Conservation (phyloP, 441 rosid species). For the Brassica balearica region DNA sequence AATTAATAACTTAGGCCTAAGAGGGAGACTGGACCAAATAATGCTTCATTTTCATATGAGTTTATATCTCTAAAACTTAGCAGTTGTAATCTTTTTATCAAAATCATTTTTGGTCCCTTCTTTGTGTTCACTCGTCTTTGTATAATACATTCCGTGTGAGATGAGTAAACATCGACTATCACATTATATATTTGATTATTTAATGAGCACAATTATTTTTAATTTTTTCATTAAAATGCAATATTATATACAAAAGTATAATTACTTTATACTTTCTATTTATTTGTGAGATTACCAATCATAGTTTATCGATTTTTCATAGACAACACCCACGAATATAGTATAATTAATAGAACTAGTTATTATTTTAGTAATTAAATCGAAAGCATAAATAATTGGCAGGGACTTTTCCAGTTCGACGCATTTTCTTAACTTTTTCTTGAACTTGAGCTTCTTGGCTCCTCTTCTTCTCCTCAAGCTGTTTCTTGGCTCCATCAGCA, state of each 20-base stretch:
- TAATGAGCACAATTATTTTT: not conserved
- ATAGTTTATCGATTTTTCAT: no score
- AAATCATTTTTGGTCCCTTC: conserved; percentile 34
- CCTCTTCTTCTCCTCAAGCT: conserved; percentile 65
- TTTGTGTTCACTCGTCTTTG: conserved; percentile 29
- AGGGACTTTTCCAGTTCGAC: conserved; percentile 49
- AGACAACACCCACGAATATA: not conserved
- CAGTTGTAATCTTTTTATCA: conserved; percentile 15
- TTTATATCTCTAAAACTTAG: conserved; percentile 5
- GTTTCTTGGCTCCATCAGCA: conserved; percentile 66
- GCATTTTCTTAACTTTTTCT: conserved; percentile 51
- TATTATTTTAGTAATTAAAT: conserved; percentile 13
- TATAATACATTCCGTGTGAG: conserved; percentile 1
- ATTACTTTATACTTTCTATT: no score
- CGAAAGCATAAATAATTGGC: conserved; percentile 64
- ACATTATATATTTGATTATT: conserved; percentile 14
- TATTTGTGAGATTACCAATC: no score
- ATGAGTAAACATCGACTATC: conserved; percentile 18
- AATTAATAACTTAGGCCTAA: conserved; percentile 12
- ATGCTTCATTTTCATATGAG: conserved; percentile 26
- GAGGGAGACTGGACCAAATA: conserved; percentile 36
- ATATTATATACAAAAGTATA: no score
- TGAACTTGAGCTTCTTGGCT: conserved; percentile 58
- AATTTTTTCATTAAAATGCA: no score
- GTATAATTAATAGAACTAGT: not conserved